Evolutionary conservation across 345 rosid species (phyloP).

Genomic region (Isatis tinctoria): DNA sequence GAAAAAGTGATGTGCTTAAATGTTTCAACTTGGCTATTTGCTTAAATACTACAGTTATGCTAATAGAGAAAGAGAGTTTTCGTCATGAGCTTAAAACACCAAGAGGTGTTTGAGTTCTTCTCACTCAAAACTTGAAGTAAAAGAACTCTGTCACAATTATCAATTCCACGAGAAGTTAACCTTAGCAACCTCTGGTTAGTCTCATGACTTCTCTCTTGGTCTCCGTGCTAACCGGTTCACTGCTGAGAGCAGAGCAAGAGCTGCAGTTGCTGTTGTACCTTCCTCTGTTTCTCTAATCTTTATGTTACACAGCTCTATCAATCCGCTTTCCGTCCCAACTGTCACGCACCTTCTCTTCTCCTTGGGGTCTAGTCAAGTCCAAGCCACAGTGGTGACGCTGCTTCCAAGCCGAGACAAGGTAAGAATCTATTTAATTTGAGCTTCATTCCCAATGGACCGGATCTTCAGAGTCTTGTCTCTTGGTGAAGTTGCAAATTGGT

Average conservation of each 20-base stretch:
- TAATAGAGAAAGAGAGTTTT: neutral
- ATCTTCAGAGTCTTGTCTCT: conserved; percentile 88
- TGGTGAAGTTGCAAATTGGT: conserved; percentile 82
- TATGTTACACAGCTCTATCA: conserved; percentile 65
- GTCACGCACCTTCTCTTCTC: conserved; percentile 57
- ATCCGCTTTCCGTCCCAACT: too few species aligned
- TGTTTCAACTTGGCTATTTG: neutral
- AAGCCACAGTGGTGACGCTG: conserved; percentile 84
- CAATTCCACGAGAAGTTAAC: conserved; percentile 76
- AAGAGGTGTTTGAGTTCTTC: neutral
- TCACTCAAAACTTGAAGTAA: conserved; percentile 32
- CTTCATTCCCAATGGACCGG: conserved; percentile 51
- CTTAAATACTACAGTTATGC: neutral
- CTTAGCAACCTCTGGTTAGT: conserved; percentile 34
- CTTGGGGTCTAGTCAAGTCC: conserved; percentile 60
- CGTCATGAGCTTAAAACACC: neutral
- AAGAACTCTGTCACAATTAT: conserved; percentile 71
- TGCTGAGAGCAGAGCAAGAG: conserved; percentile 42
- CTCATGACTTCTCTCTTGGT: conserved; percentile 32
- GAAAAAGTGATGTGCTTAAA: neutral
- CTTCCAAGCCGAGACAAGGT: conserved; percentile 59
- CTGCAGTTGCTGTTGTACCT: conserved; percentile 29
- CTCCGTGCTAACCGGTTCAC: conserved; percentile 70
- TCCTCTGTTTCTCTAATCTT: conserved; percentile 26
- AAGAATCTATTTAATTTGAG: conserved; percentile 44